Conservation (phyloP, 768 basidiomycete species). For the Amanita rimosa region DNA sequence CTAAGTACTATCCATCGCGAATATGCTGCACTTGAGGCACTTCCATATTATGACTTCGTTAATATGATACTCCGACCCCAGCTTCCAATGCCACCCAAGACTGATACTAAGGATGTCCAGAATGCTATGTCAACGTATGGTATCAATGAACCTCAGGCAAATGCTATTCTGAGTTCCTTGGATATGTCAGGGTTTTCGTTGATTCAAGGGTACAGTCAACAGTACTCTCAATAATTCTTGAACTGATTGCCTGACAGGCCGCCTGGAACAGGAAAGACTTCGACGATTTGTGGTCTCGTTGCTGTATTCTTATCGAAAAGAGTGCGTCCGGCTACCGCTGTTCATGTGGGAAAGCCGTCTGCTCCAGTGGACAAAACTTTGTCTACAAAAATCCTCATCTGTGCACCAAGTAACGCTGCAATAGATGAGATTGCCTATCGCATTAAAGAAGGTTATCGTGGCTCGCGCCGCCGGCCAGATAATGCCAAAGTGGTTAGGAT, state of each 20-base stretch:
- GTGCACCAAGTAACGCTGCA: slow-evolving; percentile 97
- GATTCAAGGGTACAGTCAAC: slow-evolving; percentile 75
- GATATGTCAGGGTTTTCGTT: slow-evolving; percentile 69
- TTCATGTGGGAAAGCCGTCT: slow-evolving; percentile 28
- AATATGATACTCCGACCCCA: slow-evolving; percentile 59
- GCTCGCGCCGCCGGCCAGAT: slow-evolving; percentile 39
- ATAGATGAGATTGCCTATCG: slow-evolving; percentile 93
- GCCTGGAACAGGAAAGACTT: slow-evolving; percentile 97
- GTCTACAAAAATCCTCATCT: slow-evolving; percentile 68
- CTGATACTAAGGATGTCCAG: slow-evolving; percentile 41
- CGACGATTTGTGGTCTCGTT: slow-evolving; percentile 93
- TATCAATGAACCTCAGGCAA: slow-evolving; percentile 92
- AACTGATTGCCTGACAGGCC: slow-evolving; percentile 41
- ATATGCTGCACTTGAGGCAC: slow-evolving; percentile 74
- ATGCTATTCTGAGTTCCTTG: slow-evolving; percentile 72
- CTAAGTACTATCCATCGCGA: slow-evolving; percentile 88
- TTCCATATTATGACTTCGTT: slow-evolving; percentile 75
- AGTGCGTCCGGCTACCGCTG: slow-evolving; percentile 30
- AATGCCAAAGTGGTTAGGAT: slow-evolving; percentile 82
- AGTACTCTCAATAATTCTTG: background rate
- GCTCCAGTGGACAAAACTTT: slow-evolving; percentile 30
- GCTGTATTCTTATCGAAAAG: slow-evolving; percentile 67
- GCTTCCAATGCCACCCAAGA: slow-evolving; percentile 33
- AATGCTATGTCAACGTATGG: slow-evolving; percentile 57
- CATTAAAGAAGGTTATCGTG: slow-evolving; percentile 67